Conservation (phyloP, 805 yeast genomes). For the Candida patagonica region DNA sequence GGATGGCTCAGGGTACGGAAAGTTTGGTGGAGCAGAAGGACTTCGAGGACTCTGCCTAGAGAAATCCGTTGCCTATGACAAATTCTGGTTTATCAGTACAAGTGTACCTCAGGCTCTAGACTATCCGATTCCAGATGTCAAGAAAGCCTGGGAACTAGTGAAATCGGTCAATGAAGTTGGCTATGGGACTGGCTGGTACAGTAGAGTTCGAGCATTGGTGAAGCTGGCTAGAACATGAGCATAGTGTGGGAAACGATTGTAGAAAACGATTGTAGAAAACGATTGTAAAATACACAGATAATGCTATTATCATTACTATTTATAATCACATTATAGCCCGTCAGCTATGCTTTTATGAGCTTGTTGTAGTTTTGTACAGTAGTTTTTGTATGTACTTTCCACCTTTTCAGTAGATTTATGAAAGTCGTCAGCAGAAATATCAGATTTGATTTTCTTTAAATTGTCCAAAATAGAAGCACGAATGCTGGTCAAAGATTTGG, state of each 20-base stretch:
- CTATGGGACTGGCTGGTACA: conserved; percentile 60
- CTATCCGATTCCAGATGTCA: conserved; percentile 77
- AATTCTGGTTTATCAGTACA: conserved; percentile 48
- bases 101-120: conserved; percentile 88
- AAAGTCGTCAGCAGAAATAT: conserved; percentile 32
- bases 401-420: conserved; percentile 48
- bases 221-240: conserved; percentile 10
- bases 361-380: conserved; percentile 22
- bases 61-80: conserved; percentile 82
- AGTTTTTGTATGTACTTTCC: conserved; percentile 63
- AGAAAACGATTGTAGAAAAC: too few species aligned
- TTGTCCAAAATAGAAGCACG: conserved; percentile 53
- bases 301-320: too few species aligned
- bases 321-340: not conserved
- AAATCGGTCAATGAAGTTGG: conserved; percentile 75
- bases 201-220: conserved; percentile 21
- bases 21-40: conserved; percentile 98
- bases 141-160: conserved; percentile 84
- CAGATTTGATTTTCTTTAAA: conserved; percentile 39
- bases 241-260: not conserved
- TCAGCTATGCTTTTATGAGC: not conserved
- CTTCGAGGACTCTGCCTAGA: conserved; percentile 79
- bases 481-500: conserved; percentile 41
- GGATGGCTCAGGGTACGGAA: conserved; percentile 90
- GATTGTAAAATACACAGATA: not conserved